Conservation (phyloP, 305 asterid genomes). For the Fraxinus xanthoxyloides region DNA sequence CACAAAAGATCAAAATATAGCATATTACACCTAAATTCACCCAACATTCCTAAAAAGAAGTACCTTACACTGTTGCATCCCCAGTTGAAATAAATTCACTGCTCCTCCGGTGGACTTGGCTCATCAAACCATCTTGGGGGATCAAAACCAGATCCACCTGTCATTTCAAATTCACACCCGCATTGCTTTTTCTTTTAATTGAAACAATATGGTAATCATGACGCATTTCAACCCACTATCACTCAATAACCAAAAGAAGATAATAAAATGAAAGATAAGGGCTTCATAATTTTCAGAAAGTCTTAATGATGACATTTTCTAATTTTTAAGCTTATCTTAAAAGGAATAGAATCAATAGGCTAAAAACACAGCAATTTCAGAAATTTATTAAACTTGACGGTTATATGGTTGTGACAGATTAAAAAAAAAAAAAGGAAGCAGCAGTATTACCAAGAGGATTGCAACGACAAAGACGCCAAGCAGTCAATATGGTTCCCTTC, state of each 20-base stretch:
- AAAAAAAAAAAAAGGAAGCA: not conserved
- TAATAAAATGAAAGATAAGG: not conserved
- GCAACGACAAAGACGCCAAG: slow-evolving; percentile 94
- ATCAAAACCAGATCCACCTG: slow-evolving; percentile 92
- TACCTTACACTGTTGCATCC: slow-evolving; percentile 16
- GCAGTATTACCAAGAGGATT: slow-evolving; percentile 68
- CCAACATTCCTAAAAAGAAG: not conserved
- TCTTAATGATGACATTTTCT: not conserved
- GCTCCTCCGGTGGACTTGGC: slow-evolving; percentile 46
- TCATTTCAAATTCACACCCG: slow-evolving; percentile 11
- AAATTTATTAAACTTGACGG: not conserved
- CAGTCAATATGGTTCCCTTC: slow-evolving; percentile 73
- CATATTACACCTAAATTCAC: not conserved
- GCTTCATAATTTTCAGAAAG: not conserved
- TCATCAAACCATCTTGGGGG: slow-evolving; percentile 96
- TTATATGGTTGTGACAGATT: not conserved
- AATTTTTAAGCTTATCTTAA: not conserved
- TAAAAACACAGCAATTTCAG: not conserved
- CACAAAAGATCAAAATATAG: not conserved
- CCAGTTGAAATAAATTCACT: slow-evolving; percentile 30
- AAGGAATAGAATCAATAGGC: not conserved
- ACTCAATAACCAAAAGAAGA: not conserved
- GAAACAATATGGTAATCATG: not conserved
- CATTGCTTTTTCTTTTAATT: not conserved
- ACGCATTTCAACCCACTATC: not conserved